phyloP scores from a whole-genome alignment of 1,284 basidiomycete species.

The Trametes pubescens region DNA sequence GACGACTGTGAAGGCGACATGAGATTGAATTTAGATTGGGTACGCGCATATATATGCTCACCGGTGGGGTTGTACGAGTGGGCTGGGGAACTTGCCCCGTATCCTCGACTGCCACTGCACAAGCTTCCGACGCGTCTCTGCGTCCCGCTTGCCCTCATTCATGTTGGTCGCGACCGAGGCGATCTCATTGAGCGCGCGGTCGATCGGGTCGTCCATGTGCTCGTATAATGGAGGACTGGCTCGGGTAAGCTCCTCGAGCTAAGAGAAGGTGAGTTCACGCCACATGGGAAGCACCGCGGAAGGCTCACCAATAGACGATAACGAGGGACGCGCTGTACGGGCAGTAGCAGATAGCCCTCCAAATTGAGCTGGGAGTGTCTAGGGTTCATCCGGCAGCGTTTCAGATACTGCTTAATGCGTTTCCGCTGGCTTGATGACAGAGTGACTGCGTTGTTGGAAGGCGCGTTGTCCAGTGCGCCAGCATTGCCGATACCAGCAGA shows the following conservation, averaged over 20 bases:
- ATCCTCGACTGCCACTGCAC: slow-evolving; percentile 95
- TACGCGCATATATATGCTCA: slow-evolving; percentile 39
- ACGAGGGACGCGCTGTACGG: slow-evolving; percentile 95
- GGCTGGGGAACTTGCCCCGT: slow-evolving; percentile 90
- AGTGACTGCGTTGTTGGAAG: slow-evolving; percentile 36
- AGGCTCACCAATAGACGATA: slow-evolving; percentile 87
- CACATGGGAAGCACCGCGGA: background rate
- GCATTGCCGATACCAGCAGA: slow-evolving; percentile 61
- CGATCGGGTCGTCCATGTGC: slow-evolving; percentile 82
- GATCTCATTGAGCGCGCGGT: slow-evolving; percentile 87
- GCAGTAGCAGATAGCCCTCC: slow-evolving; percentile 93
- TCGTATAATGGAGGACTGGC: slow-evolving; percentile 83
- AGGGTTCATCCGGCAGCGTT: slow-evolving; percentile 85
- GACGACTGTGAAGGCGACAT: slow-evolving; percentile 57
- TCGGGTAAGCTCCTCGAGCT: slow-evolving; percentile 86
- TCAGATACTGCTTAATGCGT: slow-evolving; percentile 87
- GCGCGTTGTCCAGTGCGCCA: slow-evolving; percentile 48
- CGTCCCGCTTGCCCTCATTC: slow-evolving; percentile 96
- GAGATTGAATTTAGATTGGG: slow-evolving; percentile 10
- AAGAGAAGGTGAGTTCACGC: slow-evolving; percentile 7
- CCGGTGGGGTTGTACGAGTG: slow-evolving; percentile 97
- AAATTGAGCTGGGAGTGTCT: slow-evolving; percentile 96
- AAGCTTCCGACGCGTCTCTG: slow-evolving; percentile 88
- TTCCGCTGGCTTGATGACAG: slow-evolving; percentile 81
- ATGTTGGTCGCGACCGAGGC: slow-evolving; percentile 89